Evolutionary conservation across 139 green algal species (phyloP), one percentile per base, ranked within the genome.

Genomic region (Dunaliella primolecta): DNA sequence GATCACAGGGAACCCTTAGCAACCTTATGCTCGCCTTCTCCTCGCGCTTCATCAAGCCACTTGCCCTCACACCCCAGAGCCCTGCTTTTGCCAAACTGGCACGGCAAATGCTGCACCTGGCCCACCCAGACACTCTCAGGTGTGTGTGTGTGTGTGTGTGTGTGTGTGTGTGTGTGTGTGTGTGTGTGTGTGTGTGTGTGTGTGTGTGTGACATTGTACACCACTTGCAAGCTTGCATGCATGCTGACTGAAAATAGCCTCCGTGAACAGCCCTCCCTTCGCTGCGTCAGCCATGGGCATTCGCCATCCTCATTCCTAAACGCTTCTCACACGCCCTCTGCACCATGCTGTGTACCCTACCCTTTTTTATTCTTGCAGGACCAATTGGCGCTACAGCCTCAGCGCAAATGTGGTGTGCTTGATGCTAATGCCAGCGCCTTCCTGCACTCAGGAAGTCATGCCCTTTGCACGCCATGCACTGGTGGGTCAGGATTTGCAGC

Each of bases 341-440:
- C n/a, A n/a, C n/a, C n/a, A n/a, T n/a, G n/a, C n/a, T n/a, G n/a
- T n/a, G n/a, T n/a, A n/a, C n/a, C n/a, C n/a, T n/a, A n/a, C n/a
- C n/a, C n/a, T n/a, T n/a, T n/a, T n/a, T n/a, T n/a, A n/a, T n/a
- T n/a, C n/a, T n/a, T n/a, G 75, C 56, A 82, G 80, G 56, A 32
- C 57, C 80, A 87, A 79, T 33, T 95, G 93, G 89, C 89, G 93
- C 34, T 95, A 94, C 84, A 56, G 55, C 38, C 71, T 93, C 35
- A 81, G 92, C 57, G 88, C 92, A 57, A 94, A 94, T 78, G 84
- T 76, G 11, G 30, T 92, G 24, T 85, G 93, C 29, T 24, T 93
- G 80, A 86, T 95, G 80, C 83, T 96, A 71, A 81, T 94, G 82
- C 88, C 91, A 21, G 80, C 85, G 34, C 75, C 82, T 36, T 32